Base-by-base conservation (phyloP, 139 green algal genomes). In the Chlorella sp. region DNA sequence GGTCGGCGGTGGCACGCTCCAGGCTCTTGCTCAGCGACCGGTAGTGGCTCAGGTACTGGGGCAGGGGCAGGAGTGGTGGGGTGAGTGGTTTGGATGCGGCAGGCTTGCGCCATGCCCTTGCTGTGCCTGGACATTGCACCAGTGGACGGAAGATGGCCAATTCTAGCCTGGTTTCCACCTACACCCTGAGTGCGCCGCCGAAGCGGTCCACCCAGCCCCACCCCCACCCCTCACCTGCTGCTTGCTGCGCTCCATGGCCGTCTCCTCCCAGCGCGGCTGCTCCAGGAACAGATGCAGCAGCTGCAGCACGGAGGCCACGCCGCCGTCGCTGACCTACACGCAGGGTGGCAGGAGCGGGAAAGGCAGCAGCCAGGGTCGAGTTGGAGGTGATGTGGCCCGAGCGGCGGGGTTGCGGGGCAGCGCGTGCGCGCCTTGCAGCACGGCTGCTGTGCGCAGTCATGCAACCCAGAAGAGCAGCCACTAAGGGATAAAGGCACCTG, bases 1-100 rank as follows among this genome's bases (percentile, higher is more conserved):
- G 93, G 80, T 96, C 93, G 36, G 88, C 87, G 8, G 94, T 98
- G 65, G 94, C 91, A 16, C 94, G 88, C 88, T 99, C 97, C 78
- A 99, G 91, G 65, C 84, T 92, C 92, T 98, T 98, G 84, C 82
- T 69, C 28, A 96, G 91, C 62, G 88, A 91, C 65, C 91, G 89
- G 88, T 91, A 92, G 90, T 95, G 89, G 60, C 84, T 92, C n/a
- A 91, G 54, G 87, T 94, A 96, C 77, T 95, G 51, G 8, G 11
- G 8, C 8, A 7, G 8, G 46, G 46, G 46, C 87, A 54, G 46
- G 8, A 54, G 46, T 7, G 46, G 46, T 54, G 46, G 46, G 46
- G 11, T n/a, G n/a, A n/a, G n/a, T n/a, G n/a, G n/a, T n/a, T n/a
- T n/a, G n/a, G n/a, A n/a, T n/a, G n/a, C n/a, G n/a, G n/a, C n/a